These are phyloP conservation scores for Eucalyptus sp. DNA, from an alignment of 345 rosid species.

Conservation along the genomic window DNA sequence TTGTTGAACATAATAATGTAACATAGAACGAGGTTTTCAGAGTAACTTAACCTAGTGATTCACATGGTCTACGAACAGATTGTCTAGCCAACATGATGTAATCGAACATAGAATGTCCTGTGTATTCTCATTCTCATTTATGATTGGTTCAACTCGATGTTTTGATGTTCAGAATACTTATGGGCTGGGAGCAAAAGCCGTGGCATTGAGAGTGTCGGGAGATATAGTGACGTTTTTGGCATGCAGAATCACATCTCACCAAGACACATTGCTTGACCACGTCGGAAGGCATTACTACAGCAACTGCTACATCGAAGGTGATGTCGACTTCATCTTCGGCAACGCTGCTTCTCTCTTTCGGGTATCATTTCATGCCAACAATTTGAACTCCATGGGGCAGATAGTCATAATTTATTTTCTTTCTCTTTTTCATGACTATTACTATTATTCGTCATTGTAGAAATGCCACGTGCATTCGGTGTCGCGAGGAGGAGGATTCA, in stretches of 20 bases:
- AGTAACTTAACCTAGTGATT: neutral
- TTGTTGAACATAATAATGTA: too few relatives aligned
- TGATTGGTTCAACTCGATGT: neutral
- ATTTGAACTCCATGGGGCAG: too few relatives aligned
- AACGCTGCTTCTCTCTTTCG: neutral
- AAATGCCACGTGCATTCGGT: neutral
- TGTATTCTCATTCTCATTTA: neutral
- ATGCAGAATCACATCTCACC: neutral
- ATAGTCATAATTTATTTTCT: too few relatives aligned
- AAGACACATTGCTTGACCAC: neutral
- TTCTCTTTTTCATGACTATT: neutral
- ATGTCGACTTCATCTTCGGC: neutral
- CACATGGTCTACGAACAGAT: fast-evolving
- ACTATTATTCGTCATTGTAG: neutral
- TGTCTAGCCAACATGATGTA: neutral
- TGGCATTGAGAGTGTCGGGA: neutral
- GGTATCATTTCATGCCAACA: neutral
- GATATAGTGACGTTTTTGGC: neutral
- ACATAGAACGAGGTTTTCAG: too few relatives aligned
- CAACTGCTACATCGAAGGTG: neutral
- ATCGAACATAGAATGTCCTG: too few relatives aligned
- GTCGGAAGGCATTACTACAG: neutral
- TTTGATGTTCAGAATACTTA: neutral
- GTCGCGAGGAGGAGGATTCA: neutral
- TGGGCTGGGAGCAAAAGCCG: neutral